A percentile compares a stretch with the other conserved stretches of the same genome.
Evolutionary conservation across 2,329 filamentous ascomycete genomes (phyloP).

Genomic region (Septoria petroselini): DNA sequence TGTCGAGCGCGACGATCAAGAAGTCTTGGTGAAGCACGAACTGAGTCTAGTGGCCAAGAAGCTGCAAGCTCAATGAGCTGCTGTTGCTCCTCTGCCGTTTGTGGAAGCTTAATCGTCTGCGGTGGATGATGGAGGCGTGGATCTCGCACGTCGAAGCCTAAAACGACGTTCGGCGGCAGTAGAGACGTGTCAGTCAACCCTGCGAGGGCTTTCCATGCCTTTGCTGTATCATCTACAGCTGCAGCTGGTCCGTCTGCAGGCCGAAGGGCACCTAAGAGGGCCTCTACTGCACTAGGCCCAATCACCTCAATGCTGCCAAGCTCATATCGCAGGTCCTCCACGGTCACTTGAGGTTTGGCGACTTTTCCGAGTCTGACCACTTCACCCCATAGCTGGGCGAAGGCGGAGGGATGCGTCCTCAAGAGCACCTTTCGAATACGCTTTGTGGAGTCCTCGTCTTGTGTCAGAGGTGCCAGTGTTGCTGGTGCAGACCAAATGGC

Average conservation of each 20-base stretch:
- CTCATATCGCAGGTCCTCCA: slow-evolving; percentile 69
- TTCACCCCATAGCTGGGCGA: slow-evolving; percentile 65
- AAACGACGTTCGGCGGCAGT: slow-evolving; percentile 65
- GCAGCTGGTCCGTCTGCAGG: slow-evolving; percentile 39
- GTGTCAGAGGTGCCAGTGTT: slow-evolving; percentile 22
- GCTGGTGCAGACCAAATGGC: slow-evolving; percentile 67
- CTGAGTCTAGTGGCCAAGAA: slow-evolving; percentile 63
- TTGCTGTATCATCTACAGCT: slow-evolving; percentile 43
- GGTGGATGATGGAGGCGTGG: slow-evolving; percentile 78
- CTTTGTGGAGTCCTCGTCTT: slow-evolving; percentile 36
- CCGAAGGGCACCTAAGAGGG: slow-evolving; percentile 66
- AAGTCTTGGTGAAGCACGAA: slow-evolving; percentile 45
- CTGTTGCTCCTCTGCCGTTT: slow-evolving; percentile 29
- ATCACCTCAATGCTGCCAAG: slow-evolving; percentile 68
- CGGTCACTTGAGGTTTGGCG: slow-evolving; percentile 59
- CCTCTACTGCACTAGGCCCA: slow-evolving; percentile 75
- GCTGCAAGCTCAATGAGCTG: slow-evolving; percentile 60
- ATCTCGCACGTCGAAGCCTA: slow-evolving; percentile 73
- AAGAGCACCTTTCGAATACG: slow-evolving; percentile 60
- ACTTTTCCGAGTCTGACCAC: slow-evolving; percentile 57
- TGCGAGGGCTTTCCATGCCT: slow-evolving; percentile 51
- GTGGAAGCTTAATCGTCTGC: slow-evolving; percentile 45
- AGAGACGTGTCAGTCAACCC: slow-evolving; percentile 66
- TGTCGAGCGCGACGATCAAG: slow-evolving; percentile 68
- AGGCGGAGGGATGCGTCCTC: slow-evolving; percentile 78